Evolutionary conservation across 352 stramenopile species (phyloP).

Genomic region (Aphanomyces astaci): DNA sequence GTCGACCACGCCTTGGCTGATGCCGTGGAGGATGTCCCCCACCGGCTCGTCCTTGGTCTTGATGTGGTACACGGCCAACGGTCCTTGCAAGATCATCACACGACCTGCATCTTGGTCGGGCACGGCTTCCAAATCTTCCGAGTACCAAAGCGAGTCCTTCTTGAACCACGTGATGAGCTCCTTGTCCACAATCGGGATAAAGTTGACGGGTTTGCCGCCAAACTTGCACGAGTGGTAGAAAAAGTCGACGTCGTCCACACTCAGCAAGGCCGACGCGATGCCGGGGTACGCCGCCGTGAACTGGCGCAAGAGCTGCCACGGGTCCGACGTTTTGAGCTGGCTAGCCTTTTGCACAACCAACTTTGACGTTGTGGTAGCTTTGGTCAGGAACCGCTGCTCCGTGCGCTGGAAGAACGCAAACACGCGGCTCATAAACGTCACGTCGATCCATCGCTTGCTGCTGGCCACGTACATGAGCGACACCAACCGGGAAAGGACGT

Average conservation of each 20-base stretch:
- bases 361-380: constrained; percentile 35
- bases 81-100: constrained; percentile 78
- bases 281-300: constrained; percentile 56
- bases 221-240: constrained; percentile 77
- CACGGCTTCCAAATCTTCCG: constrained; percentile 77
- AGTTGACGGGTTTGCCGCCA: constrained; percentile 82
- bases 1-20: constrained; percentile 46
- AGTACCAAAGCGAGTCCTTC: constrained; percentile 88
- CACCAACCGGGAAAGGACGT: constrained; percentile 69
- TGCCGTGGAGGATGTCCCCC: constrained; percentile 60
- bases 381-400: constrained; percentile 56
- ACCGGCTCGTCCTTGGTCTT: constrained; percentile 67
- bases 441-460: constrained; percentile 71
- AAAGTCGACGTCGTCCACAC: constrained; percentile 65
- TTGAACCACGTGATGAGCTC: constrained; percentile 85
- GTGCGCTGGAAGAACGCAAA: constrained; percentile 61
- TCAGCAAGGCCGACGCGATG: constrained; percentile 46
- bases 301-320: constrained; percentile 32
- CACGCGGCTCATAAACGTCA: constrained; percentile 58
- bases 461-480: constrained; percentile 63
- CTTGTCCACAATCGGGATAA: constrained; percentile 71
- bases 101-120: constrained; percentile 65
- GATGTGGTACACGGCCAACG: constrained; percentile 73
- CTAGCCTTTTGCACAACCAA: constrained; percentile 31
- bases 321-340: constrained; percentile 29